A percentile compares a stretch with the other conserved stretches of the same genome.
Conservation (phyloP, 768 basidiomycete genomes). For the Tricholoma matsutake region DNA sequence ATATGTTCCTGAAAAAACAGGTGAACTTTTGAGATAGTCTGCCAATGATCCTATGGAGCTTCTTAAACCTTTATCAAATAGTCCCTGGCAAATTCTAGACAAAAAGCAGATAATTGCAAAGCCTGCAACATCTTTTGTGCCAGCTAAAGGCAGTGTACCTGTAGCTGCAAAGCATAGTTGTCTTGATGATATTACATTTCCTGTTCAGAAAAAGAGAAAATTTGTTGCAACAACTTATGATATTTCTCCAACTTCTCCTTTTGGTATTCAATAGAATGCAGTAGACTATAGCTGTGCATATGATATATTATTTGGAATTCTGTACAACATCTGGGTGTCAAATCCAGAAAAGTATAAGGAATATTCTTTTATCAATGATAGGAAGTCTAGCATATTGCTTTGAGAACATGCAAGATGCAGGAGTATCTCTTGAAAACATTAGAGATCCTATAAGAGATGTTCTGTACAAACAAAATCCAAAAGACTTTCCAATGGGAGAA, state of each 20-base stretch:
- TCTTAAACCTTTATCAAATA: too few species aligned
- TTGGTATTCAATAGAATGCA: slow-evolving; percentile 13
- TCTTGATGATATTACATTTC: background rate
- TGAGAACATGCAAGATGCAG: too few species aligned
- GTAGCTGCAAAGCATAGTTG: slow-evolving; percentile 1
- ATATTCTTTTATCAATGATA: background rate
- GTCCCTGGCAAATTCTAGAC: too few species aligned
- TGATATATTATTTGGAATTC: slow-evolving; percentile 18
- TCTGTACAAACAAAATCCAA: background rate
- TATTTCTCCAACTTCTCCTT: slow-evolving; percentile 6
- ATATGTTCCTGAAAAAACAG: slow-evolving; percentile 4
- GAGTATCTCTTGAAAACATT: background rate
- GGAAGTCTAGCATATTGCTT: too few species aligned
- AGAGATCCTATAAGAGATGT: background rate
- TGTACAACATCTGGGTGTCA: slow-evolving; percentile 18
- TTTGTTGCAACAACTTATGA: background rate
- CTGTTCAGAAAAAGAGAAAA: background rate
- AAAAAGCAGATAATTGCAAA: background rate
- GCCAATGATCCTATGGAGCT: background rate
- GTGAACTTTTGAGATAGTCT: background rate
- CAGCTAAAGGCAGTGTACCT: slow-evolving; percentile 7
- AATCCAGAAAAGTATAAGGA: slow-evolving; percentile 6
- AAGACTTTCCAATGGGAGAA: background rate
- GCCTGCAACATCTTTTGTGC: slow-evolving; percentile 14
- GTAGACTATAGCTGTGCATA: slow-evolving; percentile 24